These are phyloP conservation scores for Tetraselmis striata DNA, from an alignment of 139 green algal genomes.

Conservation along the genomic window DNA sequence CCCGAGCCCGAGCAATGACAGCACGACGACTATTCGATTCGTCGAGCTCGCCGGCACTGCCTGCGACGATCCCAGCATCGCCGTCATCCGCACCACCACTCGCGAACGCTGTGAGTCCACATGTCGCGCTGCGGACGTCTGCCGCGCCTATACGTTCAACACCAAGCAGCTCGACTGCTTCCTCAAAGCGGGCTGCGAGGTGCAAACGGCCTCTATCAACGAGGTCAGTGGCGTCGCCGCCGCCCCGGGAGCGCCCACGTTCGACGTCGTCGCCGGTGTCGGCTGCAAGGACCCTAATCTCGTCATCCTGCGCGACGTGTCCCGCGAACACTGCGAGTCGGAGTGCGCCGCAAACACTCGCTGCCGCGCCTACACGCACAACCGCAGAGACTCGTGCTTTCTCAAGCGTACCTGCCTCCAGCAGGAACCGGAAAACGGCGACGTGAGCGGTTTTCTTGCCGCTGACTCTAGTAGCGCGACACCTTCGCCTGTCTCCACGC, in stretches of 20 bases:
- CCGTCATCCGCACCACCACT: too few species aligned
- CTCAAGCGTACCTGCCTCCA: not conserved
- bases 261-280: too few species aligned
- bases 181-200: not conserved
- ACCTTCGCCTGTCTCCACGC: too few species aligned
- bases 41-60: too few species aligned
- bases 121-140: too few species aligned
- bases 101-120: too few species aligned
- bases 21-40: too few species aligned
- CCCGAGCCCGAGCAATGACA: too few species aligned
- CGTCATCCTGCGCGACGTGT: not conserved
- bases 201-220: not conserved
- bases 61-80: too few species aligned
- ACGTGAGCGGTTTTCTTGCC: not conserved
- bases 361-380: not conserved
- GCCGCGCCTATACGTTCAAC: too few species aligned
- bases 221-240: not conserved
- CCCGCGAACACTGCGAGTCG: not conserved
- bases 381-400: not conserved
- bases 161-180: not conserved
- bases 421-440: not conserved
- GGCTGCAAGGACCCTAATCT: not conserved
- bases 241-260: too few species aligned
- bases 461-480: too few species aligned
- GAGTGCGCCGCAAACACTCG: not conserved